These are phyloP conservation scores for Asterophora parasitica DNA, from an alignment of 768 basidiomycete genomes.

Conservation along the genomic window DNA sequence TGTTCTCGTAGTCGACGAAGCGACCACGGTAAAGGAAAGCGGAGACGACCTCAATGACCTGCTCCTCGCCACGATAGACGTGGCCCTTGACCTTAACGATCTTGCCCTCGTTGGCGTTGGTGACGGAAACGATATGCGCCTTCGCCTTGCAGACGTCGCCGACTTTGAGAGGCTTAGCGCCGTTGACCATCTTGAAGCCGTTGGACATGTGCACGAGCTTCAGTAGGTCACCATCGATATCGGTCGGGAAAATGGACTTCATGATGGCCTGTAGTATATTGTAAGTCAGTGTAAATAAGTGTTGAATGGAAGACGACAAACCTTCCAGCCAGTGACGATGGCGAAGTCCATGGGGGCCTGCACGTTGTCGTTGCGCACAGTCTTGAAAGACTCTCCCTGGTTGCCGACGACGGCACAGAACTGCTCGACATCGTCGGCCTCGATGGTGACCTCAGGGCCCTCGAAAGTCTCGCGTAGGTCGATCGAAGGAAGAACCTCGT, in stretches of 20 bases:
- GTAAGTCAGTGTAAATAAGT: slow-evolving; percentile 1
- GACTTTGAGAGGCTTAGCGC: slow-evolving; percentile 67
- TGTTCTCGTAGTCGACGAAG: slow-evolving; percentile 92
- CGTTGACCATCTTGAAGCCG: slow-evolving; percentile 86
- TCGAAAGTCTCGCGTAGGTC: slow-evolving; percentile 78
- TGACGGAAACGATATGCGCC: slow-evolving; percentile 84
- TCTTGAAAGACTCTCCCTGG: slow-evolving; percentile 87
- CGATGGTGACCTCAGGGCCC: slow-evolving; percentile 81
- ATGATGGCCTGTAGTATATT: slow-evolving; percentile 80
- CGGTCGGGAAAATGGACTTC: slow-evolving; percentile 91
- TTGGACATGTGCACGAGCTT: slow-evolving; percentile 97
- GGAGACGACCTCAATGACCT: slow-evolving; percentile 90
- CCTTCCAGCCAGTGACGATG: slow-evolving; percentile 98
- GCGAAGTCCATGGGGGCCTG: slow-evolving; percentile 98
- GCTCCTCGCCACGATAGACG: slow-evolving; percentile 70
- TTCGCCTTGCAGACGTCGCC: slow-evolving; percentile 90
- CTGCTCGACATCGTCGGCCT: slow-evolving; percentile 69
- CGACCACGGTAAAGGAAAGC: slow-evolving; percentile 96
- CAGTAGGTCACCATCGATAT: slow-evolving; percentile 90
- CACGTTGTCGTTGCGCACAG: slow-evolving; percentile 58
- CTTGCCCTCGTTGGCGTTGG: slow-evolving; percentile 90
- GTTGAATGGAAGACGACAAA: slow-evolving; percentile 31
- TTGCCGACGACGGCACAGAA: slow-evolving; percentile 96
- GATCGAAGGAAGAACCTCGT: slow-evolving; percentile 71
- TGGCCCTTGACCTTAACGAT: slow-evolving; percentile 85